phyloP scores from a whole-genome alignment of 768 basidiomycete genomes.

The Pleurotus tuoliensis region DNA sequence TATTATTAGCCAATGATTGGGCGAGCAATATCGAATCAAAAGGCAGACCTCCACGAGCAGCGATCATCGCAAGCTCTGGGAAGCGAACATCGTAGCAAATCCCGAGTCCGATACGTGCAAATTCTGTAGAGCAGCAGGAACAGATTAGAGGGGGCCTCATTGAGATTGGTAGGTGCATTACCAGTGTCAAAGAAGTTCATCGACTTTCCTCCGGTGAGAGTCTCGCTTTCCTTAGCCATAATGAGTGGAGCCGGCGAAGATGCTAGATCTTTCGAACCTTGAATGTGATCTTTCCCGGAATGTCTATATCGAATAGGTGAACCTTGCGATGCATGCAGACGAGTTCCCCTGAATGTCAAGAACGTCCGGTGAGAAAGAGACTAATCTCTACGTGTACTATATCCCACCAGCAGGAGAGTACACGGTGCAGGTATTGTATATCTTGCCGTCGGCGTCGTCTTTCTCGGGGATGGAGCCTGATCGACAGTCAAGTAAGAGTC shows the following conservation, averaged over 20 bases:
- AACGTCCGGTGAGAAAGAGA: background rate
- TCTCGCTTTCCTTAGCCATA: slow-evolving; percentile 76
- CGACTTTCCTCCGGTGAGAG: slow-evolving; percentile 69
- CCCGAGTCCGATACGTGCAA: slow-evolving; percentile 93
- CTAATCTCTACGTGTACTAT: too few relatives aligned
- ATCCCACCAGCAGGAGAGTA: slow-evolving; percentile 72
- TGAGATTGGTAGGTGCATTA: slow-evolving; percentile 21
- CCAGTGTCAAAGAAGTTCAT: slow-evolving; percentile 88
- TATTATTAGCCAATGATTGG: background rate
- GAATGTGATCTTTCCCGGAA: slow-evolving; percentile 88
- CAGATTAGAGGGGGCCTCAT: background rate
- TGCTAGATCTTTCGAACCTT: slow-evolving; percentile 44
- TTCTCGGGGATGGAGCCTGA: slow-evolving; percentile 92
- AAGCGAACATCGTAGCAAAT: slow-evolving; percentile 97
- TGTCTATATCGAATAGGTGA: slow-evolving; percentile 97
- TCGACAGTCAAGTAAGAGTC: background rate
- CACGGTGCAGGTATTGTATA: slow-evolving; percentile 93
- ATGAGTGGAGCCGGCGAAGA: slow-evolving; percentile 6
- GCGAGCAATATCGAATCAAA: background rate
- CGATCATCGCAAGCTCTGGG: slow-evolving; percentile 90
- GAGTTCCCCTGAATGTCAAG: slow-evolving; percentile 59
- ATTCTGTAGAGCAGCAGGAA: slow-evolving; percentile 48
- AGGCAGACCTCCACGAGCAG: slow-evolving; percentile 73
- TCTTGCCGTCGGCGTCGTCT: slow-evolving; percentile 52
- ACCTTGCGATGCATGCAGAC: slow-evolving; percentile 90